Percentiles rank a stretch among this genome's conserved stretches.
Conservation (phyloP, 345 rosid species). For the Acer saccharum region DNA sequence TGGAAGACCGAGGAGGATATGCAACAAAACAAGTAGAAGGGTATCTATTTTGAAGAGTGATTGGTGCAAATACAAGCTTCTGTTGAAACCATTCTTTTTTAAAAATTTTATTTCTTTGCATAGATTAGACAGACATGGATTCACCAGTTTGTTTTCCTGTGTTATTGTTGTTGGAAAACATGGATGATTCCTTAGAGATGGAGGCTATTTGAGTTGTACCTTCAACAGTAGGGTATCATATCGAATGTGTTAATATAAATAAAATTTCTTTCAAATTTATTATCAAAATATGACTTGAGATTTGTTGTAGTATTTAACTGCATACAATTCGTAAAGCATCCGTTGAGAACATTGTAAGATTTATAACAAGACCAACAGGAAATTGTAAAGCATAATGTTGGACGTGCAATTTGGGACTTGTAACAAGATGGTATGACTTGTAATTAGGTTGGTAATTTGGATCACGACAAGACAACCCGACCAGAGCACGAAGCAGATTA, state of each 20-base stretch:
- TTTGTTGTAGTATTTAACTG: too few relatives aligned
- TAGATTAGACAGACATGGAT: conserved; percentile 10
- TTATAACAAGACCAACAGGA: too few relatives aligned
- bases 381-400: too few relatives aligned
- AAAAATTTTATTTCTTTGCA: neutral
- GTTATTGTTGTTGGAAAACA: conserved; percentile 40
- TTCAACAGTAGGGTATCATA: neutral
- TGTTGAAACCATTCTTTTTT: conserved; percentile 22
- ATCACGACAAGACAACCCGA: too few relatives aligned
- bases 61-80: conserved; percentile 3
- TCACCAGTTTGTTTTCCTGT: conserved; percentile 33
- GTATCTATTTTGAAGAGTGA: conserved; percentile 13
- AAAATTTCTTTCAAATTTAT: too few relatives aligned
- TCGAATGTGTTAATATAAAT: neutral
- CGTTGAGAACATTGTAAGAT: too few relatives aligned
- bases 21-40: conserved; percentile 43
- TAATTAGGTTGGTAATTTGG: too few relatives aligned
- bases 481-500: too few relatives aligned
- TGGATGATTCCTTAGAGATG: conserved; percentile 21
- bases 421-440: too few relatives aligned
- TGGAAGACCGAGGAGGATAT: conserved; percentile 91
- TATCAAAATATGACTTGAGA: too few relatives aligned
- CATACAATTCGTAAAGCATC: too few relatives aligned
- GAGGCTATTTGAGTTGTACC: conserved; percentile 27
- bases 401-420: too few relatives aligned